Base-by-base conservation (phyloP, 495 filamentous ascomycete genomes). In the Hypomontagnella monticulosa region DNA sequence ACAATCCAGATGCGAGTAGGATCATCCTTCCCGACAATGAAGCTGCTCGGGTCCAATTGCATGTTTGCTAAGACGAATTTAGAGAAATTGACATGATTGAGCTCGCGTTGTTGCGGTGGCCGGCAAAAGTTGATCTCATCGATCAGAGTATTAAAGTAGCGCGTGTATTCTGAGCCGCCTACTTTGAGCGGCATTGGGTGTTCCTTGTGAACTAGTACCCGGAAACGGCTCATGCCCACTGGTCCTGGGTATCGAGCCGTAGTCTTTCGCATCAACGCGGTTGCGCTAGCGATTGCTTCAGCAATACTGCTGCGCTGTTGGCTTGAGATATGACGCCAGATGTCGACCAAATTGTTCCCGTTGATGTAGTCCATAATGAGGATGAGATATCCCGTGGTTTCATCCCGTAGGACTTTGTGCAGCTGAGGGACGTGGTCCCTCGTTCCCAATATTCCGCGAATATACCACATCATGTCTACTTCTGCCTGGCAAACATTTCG, bases 341-440 rank as follows among this genome's bases (percentile, higher is more conserved):
- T 30, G 11, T 42, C 57, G 14, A 40, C 40, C 16, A 65, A 48
- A 16, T 48, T 48, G 2, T 4, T 1, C 4, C 62, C 55, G 0
- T 42, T 6, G 18, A 59, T 48, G 42, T 59, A 57, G 15, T 65
- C 55, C 62, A 65, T 65, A 16, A 65, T 55, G 38, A 65, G 48
- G 41, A 59, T 16, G 1, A 38, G 6, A 15, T 41, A 12, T 12
- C 33, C 33, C 3, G 54, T 55, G 33, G 34, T 9, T 14, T 12
- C 15, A 11, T 64, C 61, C 19, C 53, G 61, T 9, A 66, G 18
- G 27, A 44, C 8, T 37, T 14, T 56, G 1, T 40, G 56, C 30
- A 58, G 37, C 14, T 14, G 9, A 11, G 56, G 63, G 10, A 60
- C 43, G 23, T 40, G 49, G 0, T 42, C 36, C 1, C 15, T 36